These are phyloP conservation scores for Penicillium macrosclerotiorum DNA, from an alignment of 495 filamentous ascomycete genomes.

Conservation along the genomic window DNA sequence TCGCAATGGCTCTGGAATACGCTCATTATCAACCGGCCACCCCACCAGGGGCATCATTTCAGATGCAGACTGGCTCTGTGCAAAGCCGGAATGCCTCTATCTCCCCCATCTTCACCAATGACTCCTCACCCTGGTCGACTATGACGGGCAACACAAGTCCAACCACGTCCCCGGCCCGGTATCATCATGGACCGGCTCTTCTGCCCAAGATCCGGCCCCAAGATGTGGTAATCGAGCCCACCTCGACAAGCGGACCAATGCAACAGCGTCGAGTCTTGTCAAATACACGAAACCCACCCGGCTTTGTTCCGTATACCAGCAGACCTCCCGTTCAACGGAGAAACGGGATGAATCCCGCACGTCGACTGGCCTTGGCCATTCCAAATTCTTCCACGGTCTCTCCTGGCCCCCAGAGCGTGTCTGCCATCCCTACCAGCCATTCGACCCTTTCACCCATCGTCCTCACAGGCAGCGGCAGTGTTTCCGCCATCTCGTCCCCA, in stretches of 20 bases:
- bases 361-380: slow-evolving; percentile 53
- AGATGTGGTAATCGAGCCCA: slow-evolving; percentile 70
- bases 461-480: slow-evolving; percentile 31
- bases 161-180: slow-evolving; percentile 64
- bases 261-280: slow-evolving; percentile 57
- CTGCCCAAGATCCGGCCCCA: slow-evolving; percentile 85
- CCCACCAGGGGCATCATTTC: slow-evolving; percentile 37
- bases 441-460: slow-evolving; percentile 46
- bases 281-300: slow-evolving; percentile 50
- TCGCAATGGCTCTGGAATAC: slow-evolving; percentile 47
- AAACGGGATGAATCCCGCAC: slow-evolving; percentile 63
- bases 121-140: slow-evolving; percentile 77
- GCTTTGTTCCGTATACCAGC: slow-evolving; percentile 42
- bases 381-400: slow-evolving; percentile 46
- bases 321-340: slow-evolving; percentile 49
- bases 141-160: slow-evolving; percentile 73
- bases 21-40: slow-evolving; percentile 48
- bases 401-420: slow-evolving; percentile 31
- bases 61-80: slow-evolving; percentile 27
- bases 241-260: slow-evolving; percentile 37
- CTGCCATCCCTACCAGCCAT: slow-evolving; percentile 46
- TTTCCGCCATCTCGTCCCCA: slow-evolving; percentile 58
- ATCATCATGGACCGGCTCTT: slow-evolving; percentile 74
- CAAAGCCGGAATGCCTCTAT: slow-evolving; percentile 47
- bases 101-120: slow-evolving; percentile 56